These are phyloP conservation scores for Hyaloscypha variabilis DNA, from an alignment of 495 filamentous ascomycete genomes.

Conservation along the genomic window DNA sequence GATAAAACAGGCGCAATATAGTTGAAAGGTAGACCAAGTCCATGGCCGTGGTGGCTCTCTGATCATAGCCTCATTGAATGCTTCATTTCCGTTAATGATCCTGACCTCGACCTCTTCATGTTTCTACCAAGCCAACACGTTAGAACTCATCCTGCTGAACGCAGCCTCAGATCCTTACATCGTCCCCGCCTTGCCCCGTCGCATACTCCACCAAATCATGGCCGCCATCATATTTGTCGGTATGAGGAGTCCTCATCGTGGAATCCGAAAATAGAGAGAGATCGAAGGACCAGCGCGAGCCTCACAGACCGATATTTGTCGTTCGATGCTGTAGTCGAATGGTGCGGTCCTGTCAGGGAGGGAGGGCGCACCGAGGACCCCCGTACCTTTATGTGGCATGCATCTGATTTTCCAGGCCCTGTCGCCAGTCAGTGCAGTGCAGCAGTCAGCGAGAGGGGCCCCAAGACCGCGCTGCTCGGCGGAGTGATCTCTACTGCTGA, in stretches of 20 bases:
- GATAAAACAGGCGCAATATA: constrained; percentile 43
- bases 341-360: neutral
- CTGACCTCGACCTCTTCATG: constrained; percentile 32
- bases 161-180: neutral
- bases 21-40: constrained; percentile 37
- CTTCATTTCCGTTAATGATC: constrained; percentile 38
- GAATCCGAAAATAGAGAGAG: neutral
- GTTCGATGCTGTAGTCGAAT: neutral
- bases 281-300: neutral
- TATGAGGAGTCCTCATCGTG: neutral
- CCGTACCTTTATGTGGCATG: constrained; percentile 21
- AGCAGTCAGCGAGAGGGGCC: neutral
- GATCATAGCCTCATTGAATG: constrained; percentile 39
- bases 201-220: constrained; percentile 1
- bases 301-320: neutral
- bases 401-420: constrained; percentile 13
- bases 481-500: constrained; percentile 4
- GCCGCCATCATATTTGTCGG: neutral
- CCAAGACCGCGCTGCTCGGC: neutral
- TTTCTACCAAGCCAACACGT: constrained; percentile 24
- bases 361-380: neutral
- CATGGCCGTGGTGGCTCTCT: constrained; percentile 40
- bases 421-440: constrained; percentile 4
- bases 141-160: constrained; percentile 1
- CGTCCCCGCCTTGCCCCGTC: neutral